Base-by-base conservation (phyloP, 1,284 basidiomycete genomes). In the Pseudomicrostroma phylloplanum region DNA sequence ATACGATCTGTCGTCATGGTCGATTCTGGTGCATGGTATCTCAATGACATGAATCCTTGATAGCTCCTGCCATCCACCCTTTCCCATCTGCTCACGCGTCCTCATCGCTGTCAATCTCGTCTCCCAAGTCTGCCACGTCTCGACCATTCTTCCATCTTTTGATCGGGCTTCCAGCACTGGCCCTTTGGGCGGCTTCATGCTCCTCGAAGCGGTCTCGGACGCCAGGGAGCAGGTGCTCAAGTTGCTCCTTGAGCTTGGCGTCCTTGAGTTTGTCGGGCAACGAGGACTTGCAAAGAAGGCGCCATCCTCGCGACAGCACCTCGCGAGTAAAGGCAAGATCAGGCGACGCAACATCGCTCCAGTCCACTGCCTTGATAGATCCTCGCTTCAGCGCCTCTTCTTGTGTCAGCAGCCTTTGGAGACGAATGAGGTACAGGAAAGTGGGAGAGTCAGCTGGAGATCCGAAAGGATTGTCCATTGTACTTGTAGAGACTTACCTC, bases 51-150 rank as follows among this genome's bases (percentile, higher is more conserved):
- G 30, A 9, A 36, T 9, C 9, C 30, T 9, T 36, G 4, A 4
- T 36, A 36, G 46, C 46, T 48, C 12, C 46, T 4, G 4, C 46
- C n/a, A n/a, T 48, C n/a, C 46, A 3, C 4, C 46, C 12, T 23
- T 7, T 6, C 4, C 46, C 51, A 3, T 2, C 7, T 25, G 21
- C 6, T 26, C 25, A 54, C 15, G 26, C 2, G 13, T 54, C 51
- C 15, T 54, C 51, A 25, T 54, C 51, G 25, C 21, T 23, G 21
- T 25, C 51, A 54, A 54, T 54, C 51, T 54, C 17, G 25, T 54
- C 51, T 25, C 3, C 51, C 51, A 54, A 54, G 26, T 54, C 51
- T 4, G 26, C 48, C 13, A 8, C 48, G 9, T 8, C 48, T 19
- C 17, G 13, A 19, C 21, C 51, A 54, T 13, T 19, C 8, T 25